These are phyloP conservation scores for Fraxinus latifolia DNA, from an alignment of 305 asterid genomes.

Conservation along the genomic window DNA sequence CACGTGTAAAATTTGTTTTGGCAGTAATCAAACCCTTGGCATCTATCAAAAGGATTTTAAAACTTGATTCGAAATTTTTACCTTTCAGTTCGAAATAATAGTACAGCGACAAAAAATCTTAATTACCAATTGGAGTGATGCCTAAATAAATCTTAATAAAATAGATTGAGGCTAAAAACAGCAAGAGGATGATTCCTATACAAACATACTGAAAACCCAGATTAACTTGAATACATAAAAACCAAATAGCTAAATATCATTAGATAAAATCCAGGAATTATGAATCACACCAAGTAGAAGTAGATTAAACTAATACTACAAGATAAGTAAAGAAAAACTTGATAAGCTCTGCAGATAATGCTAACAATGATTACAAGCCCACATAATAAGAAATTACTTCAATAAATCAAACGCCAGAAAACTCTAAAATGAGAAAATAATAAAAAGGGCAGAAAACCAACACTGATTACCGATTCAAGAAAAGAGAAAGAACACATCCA, in stretches of 20 bases:
- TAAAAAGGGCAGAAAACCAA: neutral
- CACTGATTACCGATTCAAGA: neutral
- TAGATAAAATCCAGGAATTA: neutral
- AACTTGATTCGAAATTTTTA: neutral
- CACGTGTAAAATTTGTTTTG: neutral
- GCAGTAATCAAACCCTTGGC: neutral
- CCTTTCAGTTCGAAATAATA: neutral
- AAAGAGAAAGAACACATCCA: neutral
- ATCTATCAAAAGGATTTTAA: neutral
- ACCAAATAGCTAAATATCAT: neutral
- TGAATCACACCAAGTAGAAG: neutral
- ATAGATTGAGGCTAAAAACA: neutral
- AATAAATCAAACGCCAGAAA: conserved; percentile 2
- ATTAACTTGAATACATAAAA: neutral
- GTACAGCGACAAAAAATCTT: neutral
- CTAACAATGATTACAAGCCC: conserved; percentile 5
- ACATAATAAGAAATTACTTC: neutral
- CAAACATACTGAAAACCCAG: neutral
- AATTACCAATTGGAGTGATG: neutral
- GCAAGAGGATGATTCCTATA: neutral
- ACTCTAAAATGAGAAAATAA: neutral
- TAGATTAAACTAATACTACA: neutral
- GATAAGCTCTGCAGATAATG: neutral
- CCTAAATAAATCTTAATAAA: neutral
- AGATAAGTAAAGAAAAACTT: neutral